Percentiles rank a stretch among this genome's conserved stretches.
Evolutionary conservation across 257 asterid species (phyloP).

Genomic region (Solanum peruvianum): DNA sequence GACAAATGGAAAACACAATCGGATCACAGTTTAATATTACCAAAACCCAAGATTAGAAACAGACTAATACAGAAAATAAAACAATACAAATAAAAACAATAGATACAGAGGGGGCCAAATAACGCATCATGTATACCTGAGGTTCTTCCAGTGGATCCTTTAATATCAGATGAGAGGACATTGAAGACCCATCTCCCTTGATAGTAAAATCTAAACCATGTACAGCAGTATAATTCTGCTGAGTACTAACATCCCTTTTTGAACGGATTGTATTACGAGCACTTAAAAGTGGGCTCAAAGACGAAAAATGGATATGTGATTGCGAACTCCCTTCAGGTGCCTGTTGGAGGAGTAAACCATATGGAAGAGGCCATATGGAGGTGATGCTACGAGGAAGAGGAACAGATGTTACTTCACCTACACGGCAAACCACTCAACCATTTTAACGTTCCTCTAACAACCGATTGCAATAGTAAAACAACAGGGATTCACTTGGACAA

Average conservation of each 20-base stretch:
- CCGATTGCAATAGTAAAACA: neutral
- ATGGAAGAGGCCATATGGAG: slow-evolving; percentile 94
- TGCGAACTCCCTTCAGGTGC: slow-evolving; percentile 57
- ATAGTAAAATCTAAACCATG: slow-evolving; percentile 32
- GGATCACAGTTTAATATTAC: neutral
- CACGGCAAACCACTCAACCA: slow-evolving; percentile 14
- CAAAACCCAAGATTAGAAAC: neutral
- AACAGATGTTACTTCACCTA: slow-evolving; percentile 79
- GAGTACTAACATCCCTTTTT: slow-evolving; percentile 56
- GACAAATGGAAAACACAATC: neutral
- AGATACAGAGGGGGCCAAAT: neutral
- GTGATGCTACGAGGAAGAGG: slow-evolving; percentile 62
- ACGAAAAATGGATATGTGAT: slow-evolving; percentile 33
- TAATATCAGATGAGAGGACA: slow-evolving; percentile 68
- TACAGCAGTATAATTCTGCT: slow-evolving; percentile 26
- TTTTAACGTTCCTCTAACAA: neutral
- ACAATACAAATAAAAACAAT: neutral
- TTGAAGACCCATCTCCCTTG: slow-evolving; percentile 42
- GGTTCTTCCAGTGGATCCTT: slow-evolving; percentile 87
- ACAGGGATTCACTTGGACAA: neutral
- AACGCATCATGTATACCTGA: slow-evolving; percentile 39
- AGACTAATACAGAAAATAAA: neutral
- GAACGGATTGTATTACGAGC: slow-evolving; percentile 42
- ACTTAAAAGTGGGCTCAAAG: slow-evolving; percentile 39
- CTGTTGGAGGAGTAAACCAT: slow-evolving; percentile 80